Evolutionary conservation across 2,329 filamentous ascomycete species (phyloP).

Genomic region (Cytospora mali): DNA sequence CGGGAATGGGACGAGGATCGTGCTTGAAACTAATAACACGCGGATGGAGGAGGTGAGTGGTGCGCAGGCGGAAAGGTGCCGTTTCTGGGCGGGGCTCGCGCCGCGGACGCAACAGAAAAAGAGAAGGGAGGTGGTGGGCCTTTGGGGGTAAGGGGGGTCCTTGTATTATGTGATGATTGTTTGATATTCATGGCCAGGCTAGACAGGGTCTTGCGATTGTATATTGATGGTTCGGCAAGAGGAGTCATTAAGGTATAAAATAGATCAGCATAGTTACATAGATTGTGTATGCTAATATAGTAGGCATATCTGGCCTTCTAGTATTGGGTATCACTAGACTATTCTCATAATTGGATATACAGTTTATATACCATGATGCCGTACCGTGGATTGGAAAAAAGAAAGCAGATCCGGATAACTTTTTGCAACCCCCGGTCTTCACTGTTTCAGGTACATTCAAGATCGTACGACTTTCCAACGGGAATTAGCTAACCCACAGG

Average conservation of each 20-base stretch:
- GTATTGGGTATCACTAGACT: constrained; percentile 19
- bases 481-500: not conserved
- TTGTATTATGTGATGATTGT: not conserved
- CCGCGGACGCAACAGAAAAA: constrained; percentile 39
- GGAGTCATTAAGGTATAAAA: not conserved
- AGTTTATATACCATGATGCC: not conserved
- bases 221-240: not conserved
- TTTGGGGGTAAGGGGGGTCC: not conserved
- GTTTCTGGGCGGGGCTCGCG: constrained; percentile 45
- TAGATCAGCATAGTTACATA: constrained; percentile 8
- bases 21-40: constrained; percentile 45
- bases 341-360: constrained; percentile 1
- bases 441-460: not conserved
- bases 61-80: constrained; percentile 43
- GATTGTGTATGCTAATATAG: not conserved
- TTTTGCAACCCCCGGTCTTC: not conserved
- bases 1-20: constrained; percentile 38
- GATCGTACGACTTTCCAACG: not conserved
- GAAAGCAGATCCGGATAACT: not conserved
- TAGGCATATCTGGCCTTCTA: not conserved
- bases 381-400: no score
- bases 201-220: not conserved
- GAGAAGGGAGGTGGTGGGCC: not conserved
- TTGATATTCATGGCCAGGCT: not conserved
- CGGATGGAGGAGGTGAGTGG: constrained; percentile 43